Percentiles rank a stretch among this genome's conserved stretches.
phyloP scores from a whole-genome alignment of 495 filamentous ascomycete genomes.

The Penicillium pancosmium region DNA sequence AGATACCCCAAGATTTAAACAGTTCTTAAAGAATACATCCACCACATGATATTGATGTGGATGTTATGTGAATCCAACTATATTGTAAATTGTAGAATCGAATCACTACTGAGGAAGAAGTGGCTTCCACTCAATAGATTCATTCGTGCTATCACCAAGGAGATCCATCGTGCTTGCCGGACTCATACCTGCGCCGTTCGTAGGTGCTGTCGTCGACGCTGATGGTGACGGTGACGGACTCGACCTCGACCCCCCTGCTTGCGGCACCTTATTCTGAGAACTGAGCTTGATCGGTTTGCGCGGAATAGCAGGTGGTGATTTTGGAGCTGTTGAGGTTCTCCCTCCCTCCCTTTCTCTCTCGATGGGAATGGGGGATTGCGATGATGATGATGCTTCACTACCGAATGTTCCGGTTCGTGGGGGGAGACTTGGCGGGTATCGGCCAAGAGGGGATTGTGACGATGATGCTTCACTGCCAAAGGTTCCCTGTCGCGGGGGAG shows the following conservation, averaged over 20 bases:
- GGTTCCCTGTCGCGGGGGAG: conserved; percentile 16
- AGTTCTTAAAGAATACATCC: too few relatives aligned
- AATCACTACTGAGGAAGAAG: conserved; percentile 30
- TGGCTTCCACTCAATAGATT: conserved; percentile 38
- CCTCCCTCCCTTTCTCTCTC: background rate
- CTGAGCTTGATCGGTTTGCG: conserved; percentile 36
- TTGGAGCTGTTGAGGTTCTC: background rate
- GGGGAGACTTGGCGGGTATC: conserved; percentile 7
- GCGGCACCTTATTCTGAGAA: too few relatives aligned
- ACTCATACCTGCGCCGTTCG: background rate
- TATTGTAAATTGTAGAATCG: too few relatives aligned
- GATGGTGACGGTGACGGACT: too few relatives aligned
- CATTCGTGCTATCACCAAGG: conserved; percentile 27
- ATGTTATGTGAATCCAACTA: too few relatives aligned
- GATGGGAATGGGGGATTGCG: background rate
- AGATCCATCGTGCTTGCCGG: conserved; percentile 19
- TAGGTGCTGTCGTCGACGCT: too few relatives aligned
- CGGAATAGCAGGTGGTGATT: conserved; percentile 33
- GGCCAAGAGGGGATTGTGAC: too few relatives aligned
- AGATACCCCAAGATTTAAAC: too few relatives aligned
- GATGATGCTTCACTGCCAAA: background rate
- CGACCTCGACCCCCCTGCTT: too few relatives aligned
- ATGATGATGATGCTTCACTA: background rate
- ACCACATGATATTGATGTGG: too few relatives aligned
- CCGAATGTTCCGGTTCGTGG: conserved; percentile 6